Evolutionary conservation across 805 yeast species (phyloP).

Genomic region (Pichia californica): DNA sequence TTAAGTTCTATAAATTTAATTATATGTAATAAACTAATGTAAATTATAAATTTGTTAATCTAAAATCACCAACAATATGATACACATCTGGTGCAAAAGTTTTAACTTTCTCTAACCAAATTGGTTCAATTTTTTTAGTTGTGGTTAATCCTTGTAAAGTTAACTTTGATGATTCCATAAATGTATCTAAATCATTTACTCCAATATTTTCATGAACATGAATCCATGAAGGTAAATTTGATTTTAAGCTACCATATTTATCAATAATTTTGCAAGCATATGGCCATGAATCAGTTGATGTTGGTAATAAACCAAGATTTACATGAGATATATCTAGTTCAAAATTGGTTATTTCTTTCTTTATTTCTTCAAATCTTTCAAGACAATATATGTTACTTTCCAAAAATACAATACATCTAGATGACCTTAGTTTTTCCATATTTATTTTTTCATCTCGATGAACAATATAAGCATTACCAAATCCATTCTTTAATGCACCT

Average conservation of each 20-base stretch:
- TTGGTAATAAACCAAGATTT: slow-evolving; percentile 75
- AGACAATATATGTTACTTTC: slow-evolving; percentile 56
- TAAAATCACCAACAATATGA: slow-evolving; percentile 42
- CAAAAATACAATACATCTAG: slow-evolving; percentile 43
- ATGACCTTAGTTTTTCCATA: slow-evolving; percentile 18
- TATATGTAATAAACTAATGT: too few relatives aligned
- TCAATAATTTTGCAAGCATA: slow-evolving; percentile 30
- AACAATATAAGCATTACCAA: slow-evolving; percentile 27
- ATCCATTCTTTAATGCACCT: slow-evolving; percentile 44
- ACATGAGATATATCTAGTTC: slow-evolving; percentile 40
- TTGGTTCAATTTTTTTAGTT: slow-evolving; percentile 12
- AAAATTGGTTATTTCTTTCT: not conserved
- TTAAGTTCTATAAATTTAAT: too few relatives aligned
- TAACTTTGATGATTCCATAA: slow-evolving; percentile 20
- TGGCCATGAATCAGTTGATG: slow-evolving; percentile 58
- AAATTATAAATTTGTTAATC: not conserved
- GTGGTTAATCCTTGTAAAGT: slow-evolving; percentile 13
- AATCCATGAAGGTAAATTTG: slow-evolving; percentile 22
- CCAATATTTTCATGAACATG: slow-evolving; percentile 79
- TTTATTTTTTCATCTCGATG: slow-evolving; percentile 18
- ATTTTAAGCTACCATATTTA: slow-evolving; percentile 1
- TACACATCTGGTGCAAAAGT: slow-evolving; percentile 85
- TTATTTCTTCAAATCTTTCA: slow-evolving; percentile 31
- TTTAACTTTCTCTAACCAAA: slow-evolving; percentile 60
- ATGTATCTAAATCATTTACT: slow-evolving; percentile 31